Percentiles rank a stretch among this genome's conserved stretches.
phyloP scores from a whole-genome alignment of 768 basidiomycete species.

The Candolleomyces aberdarensis region DNA sequence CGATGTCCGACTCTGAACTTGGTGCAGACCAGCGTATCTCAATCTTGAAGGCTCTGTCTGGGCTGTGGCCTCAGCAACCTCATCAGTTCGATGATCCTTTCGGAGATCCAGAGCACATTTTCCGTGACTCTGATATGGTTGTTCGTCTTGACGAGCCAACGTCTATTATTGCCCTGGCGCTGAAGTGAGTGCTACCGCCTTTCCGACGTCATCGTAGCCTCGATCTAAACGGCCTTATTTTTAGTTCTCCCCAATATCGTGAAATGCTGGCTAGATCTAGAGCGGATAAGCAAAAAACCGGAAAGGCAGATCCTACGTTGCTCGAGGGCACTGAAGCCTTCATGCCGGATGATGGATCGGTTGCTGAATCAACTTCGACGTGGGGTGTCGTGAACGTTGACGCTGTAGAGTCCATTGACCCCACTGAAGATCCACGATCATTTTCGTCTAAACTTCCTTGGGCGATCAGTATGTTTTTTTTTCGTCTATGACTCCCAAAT shows the following conservation, averaged over 20 bases:
- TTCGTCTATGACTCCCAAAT: constrained; percentile 4
- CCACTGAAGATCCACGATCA: constrained; percentile 71
- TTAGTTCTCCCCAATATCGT: constrained; percentile 77
- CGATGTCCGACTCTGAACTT: constrained; percentile 51
- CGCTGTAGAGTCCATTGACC: constrained; percentile 57
- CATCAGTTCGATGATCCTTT: constrained; percentile 64
- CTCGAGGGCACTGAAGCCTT: constrained; percentile 77
- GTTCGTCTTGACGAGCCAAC: constrained; percentile 97
- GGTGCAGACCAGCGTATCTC: constrained; percentile 56
- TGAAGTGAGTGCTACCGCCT: constrained; percentile 58
- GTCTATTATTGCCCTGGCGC: constrained; percentile 92
- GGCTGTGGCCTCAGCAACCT: constrained; percentile 64
- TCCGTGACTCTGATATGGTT: constrained; percentile 91
- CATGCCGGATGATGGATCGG: constrained; percentile 88
- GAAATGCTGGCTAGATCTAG: constrained; percentile 77
- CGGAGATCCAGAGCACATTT: constrained; percentile 87
- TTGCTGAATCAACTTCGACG: constrained; percentile 80
- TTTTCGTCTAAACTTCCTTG: constrained; percentile 79
- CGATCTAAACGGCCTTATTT: neutral
- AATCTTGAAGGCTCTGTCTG: constrained; percentile 79
- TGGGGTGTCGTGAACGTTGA: constrained; percentile 93
- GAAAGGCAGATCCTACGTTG: constrained; percentile 47
- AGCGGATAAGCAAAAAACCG: constrained; percentile 63
- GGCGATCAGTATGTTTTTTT: constrained; percentile 63
- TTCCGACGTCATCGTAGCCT: constrained; percentile 1